Base-by-base conservation (phyloP, 345 rosid species). In the Nephelium lappaceum region DNA sequence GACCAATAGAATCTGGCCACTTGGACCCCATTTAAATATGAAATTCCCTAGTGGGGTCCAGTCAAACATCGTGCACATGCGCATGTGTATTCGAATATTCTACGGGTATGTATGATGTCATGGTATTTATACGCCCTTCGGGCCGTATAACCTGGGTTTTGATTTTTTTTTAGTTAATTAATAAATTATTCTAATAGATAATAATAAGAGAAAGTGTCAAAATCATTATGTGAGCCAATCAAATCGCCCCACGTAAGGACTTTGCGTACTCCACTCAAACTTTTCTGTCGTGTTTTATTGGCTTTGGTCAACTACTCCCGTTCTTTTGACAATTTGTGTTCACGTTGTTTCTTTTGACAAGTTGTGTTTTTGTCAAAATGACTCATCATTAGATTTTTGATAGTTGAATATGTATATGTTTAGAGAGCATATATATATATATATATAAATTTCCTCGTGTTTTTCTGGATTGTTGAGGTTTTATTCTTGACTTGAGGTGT, bases 11-110 rank as follows among this genome's bases (percentile, higher is more conserved):
- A 45, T 45, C 12, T 3, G 11, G 51, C 36, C 36, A 57, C 14
- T 19, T 57, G 51, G 51, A n/a, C 27, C 51, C 45, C 62, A 53
- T 57, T 19, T 63, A 38, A 43, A 39, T 60, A 31, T 31, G 36
- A 31, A 31, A 31, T 31, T 31, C 1, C 42, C 16, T 25, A 27
- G 23, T 25, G 8, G 61, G n/a, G 55, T 63, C 69, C 69, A 63
- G 25, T 63, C 43, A 73, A 43, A 63, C 24, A 19, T 63, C 21
- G 25, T 27, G 60, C 71, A 31, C 71, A 75, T 75, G 62, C 67
- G 45, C 60, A 55, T 49, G 72, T 53, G 38, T 10, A 25, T n/a
- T 60, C 9, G 63, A 58, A 58, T 60, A 60, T 9, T 21, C 8
- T 60, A 60, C 27, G 55, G 19, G 55, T 53, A 12, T 49, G 10